Base-by-base conservation (phyloP, 257 asterid species). In the Mentha longifolia region DNA sequence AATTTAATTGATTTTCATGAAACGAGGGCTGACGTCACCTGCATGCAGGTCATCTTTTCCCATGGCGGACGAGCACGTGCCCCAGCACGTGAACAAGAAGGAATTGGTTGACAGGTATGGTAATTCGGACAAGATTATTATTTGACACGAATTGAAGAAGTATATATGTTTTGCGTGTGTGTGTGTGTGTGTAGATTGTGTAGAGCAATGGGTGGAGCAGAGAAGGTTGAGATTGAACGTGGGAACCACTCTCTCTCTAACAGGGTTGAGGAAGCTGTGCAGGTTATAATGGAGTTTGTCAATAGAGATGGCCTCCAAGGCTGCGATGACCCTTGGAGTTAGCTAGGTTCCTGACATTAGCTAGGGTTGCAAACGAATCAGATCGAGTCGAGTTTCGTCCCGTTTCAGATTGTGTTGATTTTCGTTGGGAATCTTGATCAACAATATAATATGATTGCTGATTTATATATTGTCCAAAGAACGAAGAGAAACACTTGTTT, bases 251-350 rank as follows among this genome's bases (percentile, higher is more conserved):
- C 90, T 67, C 79, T 92, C 37, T 90, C 96, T 15, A 90, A 90
- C 82, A 68, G 97, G 79, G 80, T 71, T 7, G 82, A 81, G 65
- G 96, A 90, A 81, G 96, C 87, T 59, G 96, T 87, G 43, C 68
- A 84, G 47, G 79, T 85, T 30, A 92, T 92, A 7, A 79, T 88
- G 70, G 85, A 79, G 22, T 84, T 92, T 67, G 82, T 90, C 9
- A 92, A 78, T 56, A 85, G 95, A 78, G 98, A 88, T 50, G 96
- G 90, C 4, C 97, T 89, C 15, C 87, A 87, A 60, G 96, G 96
- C 9, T 88, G 96, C 88, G 98, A 92, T 25, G 97, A 92, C 56
- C 98, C 97, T 0, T 88, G 97, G 98, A 88, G 86, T 74, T 92
- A 62, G 72, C 72, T 90, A 58, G 74, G 46, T 17, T 22, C 61